Evolutionary conservation across 257 asterid species (phyloP), one percentile per base, ranked within the genome.

Genomic region (Solanum lycopersicoides): DNA sequence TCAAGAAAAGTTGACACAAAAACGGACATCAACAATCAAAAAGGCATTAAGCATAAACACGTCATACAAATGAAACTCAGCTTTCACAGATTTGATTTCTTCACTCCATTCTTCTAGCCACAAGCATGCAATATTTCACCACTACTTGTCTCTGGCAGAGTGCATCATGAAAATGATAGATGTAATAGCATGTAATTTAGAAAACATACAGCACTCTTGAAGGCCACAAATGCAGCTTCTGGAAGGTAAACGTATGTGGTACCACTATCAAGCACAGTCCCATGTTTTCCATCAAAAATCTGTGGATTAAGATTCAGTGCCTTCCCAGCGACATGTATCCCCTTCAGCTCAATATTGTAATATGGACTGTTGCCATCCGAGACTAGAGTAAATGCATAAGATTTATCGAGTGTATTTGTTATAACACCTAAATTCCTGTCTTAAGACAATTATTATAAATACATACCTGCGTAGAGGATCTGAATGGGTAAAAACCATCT

Each of bases 301-400:
- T 44, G 91, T 75, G 94, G 95, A 89, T 91, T 90, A 42, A 97
- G 87, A 88, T 89, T 82, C 91, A 97, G 91, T 85, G 86, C 90
- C 95, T 97, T 97, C 93, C 99, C 99, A 93, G 98, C 97, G 89
- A 97, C 98, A 89, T 91, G 97, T 69, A 97, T 86, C 97, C 91
- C 99, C 93, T 89, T 97, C 92, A 97, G 98, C 91, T 97, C 98
- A 71, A 97, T 91, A 91, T 97, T 97, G 97, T 97, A 97, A 94
- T 95, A 97, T 89, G 98, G 99, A 89, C 97, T 97, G 99, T 95
- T 95, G 94, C 98, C 97, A 97, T 93, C 97, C 98, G 95, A 95
- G 92, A 97, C 98, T 94, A 97, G 96, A 93, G 99, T 97, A 95
- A 95, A 97, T 97, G 98, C 91, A 94, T 92, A 98, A 95, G 96